Evolutionary conservation across 2,329 filamentous ascomycete genomes (phyloP).

Genomic region (Didymella lethalis): DNA sequence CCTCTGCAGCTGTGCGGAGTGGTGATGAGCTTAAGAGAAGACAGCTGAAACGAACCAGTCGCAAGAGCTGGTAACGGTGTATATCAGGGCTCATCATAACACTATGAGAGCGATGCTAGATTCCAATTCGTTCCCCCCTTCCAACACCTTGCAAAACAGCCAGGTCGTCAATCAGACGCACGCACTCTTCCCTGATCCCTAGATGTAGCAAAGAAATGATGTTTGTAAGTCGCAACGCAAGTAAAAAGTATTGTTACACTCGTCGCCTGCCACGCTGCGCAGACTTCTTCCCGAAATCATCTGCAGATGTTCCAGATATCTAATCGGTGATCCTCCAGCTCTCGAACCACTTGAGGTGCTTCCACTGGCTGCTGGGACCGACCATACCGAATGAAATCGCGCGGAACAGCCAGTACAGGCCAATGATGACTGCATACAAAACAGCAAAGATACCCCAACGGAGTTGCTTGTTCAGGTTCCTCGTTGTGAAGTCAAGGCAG

Average conservation of each 20-base stretch:
- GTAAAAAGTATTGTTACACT: slow-evolving; percentile 21
- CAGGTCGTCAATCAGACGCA: slow-evolving; percentile 11
- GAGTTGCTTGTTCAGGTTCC: slow-evolving; percentile 68
- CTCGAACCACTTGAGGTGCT: slow-evolving; percentile 92
- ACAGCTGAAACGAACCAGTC: too few relatives aligned
- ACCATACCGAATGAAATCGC: slow-evolving; percentile 97
- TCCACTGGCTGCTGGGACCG: slow-evolving; percentile 82
- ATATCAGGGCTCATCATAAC: background rate
- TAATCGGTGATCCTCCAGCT: slow-evolving; percentile 83
- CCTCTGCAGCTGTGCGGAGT: too few relatives aligned
- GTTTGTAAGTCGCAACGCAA: slow-evolving; percentile 17
- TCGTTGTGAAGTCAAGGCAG: slow-evolving; percentile 82
- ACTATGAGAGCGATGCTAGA: background rate
- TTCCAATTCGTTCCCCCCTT: background rate
- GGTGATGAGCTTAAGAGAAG: too few relatives aligned
- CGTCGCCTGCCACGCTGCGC: slow-evolving; percentile 7
- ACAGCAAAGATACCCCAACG: slow-evolving; percentile 75
- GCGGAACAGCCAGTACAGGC: slow-evolving; percentile 88
- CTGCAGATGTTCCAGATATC: background rate
- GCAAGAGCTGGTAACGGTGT: too few relatives aligned
- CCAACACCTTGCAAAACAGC: slow-evolving; percentile 18
- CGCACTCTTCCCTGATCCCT: slow-evolving; percentile 18
- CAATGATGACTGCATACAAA: slow-evolving; percentile 77
- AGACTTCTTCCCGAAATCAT: background rate
- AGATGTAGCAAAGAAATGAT: slow-evolving; percentile 14